These are phyloP conservation scores for Periconia digitata DNA, from an alignment of 2,329 filamentous ascomycete genomes.

Conservation along the genomic window DNA sequence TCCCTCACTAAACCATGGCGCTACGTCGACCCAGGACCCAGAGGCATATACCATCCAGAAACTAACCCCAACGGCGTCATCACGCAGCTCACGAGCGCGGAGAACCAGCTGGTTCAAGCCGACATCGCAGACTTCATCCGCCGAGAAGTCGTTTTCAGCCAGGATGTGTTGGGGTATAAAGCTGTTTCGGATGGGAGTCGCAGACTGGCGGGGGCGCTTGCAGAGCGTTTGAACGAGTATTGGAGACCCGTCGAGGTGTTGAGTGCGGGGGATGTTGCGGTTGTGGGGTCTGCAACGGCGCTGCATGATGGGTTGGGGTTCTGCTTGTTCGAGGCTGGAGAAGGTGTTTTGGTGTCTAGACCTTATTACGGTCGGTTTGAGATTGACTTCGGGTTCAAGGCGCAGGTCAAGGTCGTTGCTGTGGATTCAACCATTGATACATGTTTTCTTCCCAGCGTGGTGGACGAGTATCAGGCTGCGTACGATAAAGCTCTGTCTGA, in stretches of 20 bases:
- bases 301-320: conserved; percentile 49
- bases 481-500: conserved; percentile 30
- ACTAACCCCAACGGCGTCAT: conserved; percentile 50
- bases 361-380: conserved; percentile 55
- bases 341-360: conserved; percentile 42
- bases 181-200: conserved; percentile 32
- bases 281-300: conserved; percentile 46
- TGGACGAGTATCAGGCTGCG: conserved; percentile 42
- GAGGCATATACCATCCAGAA: conserved; percentile 40
- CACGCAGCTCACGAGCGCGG: conserved; percentile 53
- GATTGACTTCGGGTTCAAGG: conserved; percentile 51
- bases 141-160: conserved; percentile 36
- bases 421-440: conserved; percentile 18
- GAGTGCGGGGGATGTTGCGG: conserved; percentile 39
- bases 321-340: conserved; percentile 46
- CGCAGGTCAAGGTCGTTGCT: conserved; percentile 21
- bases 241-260: conserved; percentile 21
- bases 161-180: conserved; percentile 45
- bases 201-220: background rate
- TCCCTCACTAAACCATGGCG: conserved; percentile 16
- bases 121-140: conserved; percentile 47
- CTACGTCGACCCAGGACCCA: conserved; percentile 9
- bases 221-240: background rate
- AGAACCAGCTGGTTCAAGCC: conserved; percentile 55
- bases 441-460: conserved; percentile 28